phyloP scores from a whole-genome alignment of 352 stramenopile species.

The Phytopythium sindhum region DNA sequence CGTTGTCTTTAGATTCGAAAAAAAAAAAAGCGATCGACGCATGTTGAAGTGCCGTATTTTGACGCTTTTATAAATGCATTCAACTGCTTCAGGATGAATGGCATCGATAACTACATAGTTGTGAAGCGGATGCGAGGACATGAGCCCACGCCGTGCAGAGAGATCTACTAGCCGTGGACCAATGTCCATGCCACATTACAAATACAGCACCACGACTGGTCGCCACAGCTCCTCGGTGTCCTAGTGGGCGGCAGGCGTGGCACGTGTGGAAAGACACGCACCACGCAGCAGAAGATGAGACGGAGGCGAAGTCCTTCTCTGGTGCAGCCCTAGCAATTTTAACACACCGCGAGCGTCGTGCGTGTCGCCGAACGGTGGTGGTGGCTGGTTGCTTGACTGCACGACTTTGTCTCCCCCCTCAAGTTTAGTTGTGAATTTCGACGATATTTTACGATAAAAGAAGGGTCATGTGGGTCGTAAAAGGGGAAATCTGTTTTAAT shows the following conservation, averaged over 20 bases:
- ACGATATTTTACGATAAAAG: too few species aligned
- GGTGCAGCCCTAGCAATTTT: background rate
- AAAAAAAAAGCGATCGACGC: background rate
- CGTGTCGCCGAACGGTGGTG: background rate
- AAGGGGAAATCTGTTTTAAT: too few species aligned
- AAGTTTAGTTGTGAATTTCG: background rate
- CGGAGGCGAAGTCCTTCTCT: background rate
- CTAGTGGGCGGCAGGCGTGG: background rate
- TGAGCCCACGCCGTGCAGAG: too few species aligned
- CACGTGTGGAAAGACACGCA: slow-evolving; percentile 1
- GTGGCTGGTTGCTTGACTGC: background rate
- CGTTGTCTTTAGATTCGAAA: background rate
- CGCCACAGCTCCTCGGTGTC: slow-evolving; percentile 1
- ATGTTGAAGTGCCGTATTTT: slow-evolving; percentile 1
- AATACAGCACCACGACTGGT: background rate
- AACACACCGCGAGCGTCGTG: background rate
- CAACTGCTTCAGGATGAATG: too few species aligned
- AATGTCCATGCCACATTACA: background rate
- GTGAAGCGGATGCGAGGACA: too few species aligned
- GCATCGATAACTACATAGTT: too few species aligned
- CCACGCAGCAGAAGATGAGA: background rate
- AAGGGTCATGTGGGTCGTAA: too few species aligned
- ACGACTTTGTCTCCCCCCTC: background rate
- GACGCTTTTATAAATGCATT: background rate
- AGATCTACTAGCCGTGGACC: background rate